phyloP scores from a whole-genome alignment of 2,329 filamentous ascomycete genomes.

The Colletotrichum viniferum region DNA sequence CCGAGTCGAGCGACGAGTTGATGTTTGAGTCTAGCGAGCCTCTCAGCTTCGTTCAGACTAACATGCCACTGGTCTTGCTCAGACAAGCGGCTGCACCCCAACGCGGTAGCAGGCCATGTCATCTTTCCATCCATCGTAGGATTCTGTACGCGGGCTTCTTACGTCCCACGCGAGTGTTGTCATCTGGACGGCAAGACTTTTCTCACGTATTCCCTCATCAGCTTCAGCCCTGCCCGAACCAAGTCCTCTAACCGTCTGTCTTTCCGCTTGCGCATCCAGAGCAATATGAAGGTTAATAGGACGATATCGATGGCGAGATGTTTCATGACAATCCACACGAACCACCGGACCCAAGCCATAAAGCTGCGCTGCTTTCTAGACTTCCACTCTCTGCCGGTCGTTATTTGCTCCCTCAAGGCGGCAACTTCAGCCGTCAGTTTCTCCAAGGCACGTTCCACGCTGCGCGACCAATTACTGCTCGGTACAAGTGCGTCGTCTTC shows the following conservation, averaged over 20 bases:
- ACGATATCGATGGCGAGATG: constrained; percentile 76
- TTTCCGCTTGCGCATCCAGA: constrained; percentile 75
- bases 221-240: constrained; percentile 66
- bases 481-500: constrained; percentile 47
- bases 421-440: constrained; percentile 93
- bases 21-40: background rate
- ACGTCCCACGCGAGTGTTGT: constrained; percentile 23
- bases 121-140: background rate
- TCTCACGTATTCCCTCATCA: constrained; percentile 63
- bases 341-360: constrained; percentile 73
- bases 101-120: background rate
- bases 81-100: background rate
- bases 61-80: background rate
- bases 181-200: constrained; percentile 63
- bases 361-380: constrained; percentile 68
- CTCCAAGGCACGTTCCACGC: constrained; percentile 84
- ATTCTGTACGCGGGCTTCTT: background rate
- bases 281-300: constrained; percentile 66
- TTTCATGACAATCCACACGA: constrained; percentile 71
- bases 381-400: constrained; percentile 74
- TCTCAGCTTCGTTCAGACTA: background rate
- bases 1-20: background rate
- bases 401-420: constrained; percentile 88
- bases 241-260: constrained; percentile 76
- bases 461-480: constrained; percentile 73